Conservation (phyloP, 2,329 filamentous ascomycete species). For the Alternaria hordeiaustralica region DNA sequence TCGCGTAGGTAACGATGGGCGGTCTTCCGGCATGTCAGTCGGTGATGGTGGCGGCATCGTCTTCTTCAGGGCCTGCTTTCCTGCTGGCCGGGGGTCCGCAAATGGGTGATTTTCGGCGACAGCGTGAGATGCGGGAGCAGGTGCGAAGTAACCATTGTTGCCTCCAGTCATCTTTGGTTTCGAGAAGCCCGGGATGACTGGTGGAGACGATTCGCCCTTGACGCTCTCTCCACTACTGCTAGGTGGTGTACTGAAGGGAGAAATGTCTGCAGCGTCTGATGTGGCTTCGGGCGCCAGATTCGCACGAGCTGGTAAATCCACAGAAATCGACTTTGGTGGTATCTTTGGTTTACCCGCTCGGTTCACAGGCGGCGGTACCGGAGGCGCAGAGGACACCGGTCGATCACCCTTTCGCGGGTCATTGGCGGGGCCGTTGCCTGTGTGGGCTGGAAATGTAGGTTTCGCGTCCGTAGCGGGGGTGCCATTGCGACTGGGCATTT, state of each 20-base stretch:
- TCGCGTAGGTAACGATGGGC: constrained; percentile 58
- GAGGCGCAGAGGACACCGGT: constrained; percentile 50
- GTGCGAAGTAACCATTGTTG: constrained; percentile 43
- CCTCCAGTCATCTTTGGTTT: constrained; percentile 28
- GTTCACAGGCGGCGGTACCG: constrained; percentile 75
- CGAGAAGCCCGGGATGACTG: constrained; percentile 30
- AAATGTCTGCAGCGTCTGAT: constrained; percentile 60
- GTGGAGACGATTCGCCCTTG: constrained; percentile 36
- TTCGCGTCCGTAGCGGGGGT: constrained; percentile 52
- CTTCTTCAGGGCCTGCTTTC: constrained; percentile 27
- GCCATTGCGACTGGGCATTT: constrained; percentile 49
- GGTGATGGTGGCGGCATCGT: constrained; percentile 18
- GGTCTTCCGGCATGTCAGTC: constrained; percentile 49
- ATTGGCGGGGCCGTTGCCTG: constrained; percentile 17
- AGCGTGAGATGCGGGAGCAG: constrained; percentile 38
- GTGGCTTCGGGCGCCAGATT: constrained; percentile 51
- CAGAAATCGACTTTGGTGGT: constrained; percentile 54
- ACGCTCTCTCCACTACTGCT: constrained; percentile 71
- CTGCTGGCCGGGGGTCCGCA: constrained; percentile 27
- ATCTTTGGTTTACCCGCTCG: constrained; percentile 79
- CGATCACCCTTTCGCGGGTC: constrained; percentile 43
- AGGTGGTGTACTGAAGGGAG: constrained; percentile 87
- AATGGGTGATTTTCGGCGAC: constrained; percentile 34
- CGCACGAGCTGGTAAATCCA: constrained; percentile 28
- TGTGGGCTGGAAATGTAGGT: constrained; percentile 28